Conservation (phyloP, 2,329 filamentous ascomycete genomes). For the Chaetomiaceae sp. region DNA sequence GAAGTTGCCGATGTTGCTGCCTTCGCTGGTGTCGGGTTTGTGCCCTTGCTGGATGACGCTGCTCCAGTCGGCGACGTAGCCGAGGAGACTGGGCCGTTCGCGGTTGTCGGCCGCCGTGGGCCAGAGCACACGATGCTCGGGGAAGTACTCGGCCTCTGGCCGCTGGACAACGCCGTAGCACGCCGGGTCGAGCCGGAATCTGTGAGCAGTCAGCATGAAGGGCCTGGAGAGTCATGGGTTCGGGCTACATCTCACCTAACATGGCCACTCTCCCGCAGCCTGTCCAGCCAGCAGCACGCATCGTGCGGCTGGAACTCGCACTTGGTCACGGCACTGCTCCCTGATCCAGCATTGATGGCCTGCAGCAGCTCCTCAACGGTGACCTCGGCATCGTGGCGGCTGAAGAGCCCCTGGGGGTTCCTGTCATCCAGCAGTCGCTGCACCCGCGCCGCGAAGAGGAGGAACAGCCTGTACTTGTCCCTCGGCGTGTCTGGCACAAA, state of each 20-base stretch:
- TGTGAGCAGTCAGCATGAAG: not conserved
- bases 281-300: constrained; percentile 27
- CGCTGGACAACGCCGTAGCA: constrained; percentile 26
- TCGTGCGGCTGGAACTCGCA: constrained; percentile 27
- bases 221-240: too few relatives aligned
- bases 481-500: constrained; percentile 14
- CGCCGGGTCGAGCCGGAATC: constrained; percentile 19
- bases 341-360: constrained; percentile 25
- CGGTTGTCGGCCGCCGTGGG: not conserved
- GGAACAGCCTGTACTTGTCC: constrained; percentile 26
- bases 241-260: constrained; percentile 18
- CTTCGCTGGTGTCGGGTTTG: not conserved
- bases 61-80: constrained; percentile 12
- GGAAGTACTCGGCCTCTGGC: constrained; percentile 25
- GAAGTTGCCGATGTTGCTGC: constrained; percentile 20
- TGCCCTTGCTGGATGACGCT: constrained; percentile 9
- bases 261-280: constrained; percentile 25
- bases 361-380: constrained; percentile 26
- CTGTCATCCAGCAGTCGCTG: constrained; percentile 29
- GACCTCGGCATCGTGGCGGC: constrained; percentile 16
- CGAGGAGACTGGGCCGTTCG: constrained; percentile 2
- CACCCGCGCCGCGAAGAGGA: constrained; percentile 30
- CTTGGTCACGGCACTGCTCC: constrained; percentile 19
- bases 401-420: constrained; percentile 25
- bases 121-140: constrained; percentile 30